Conservation (phyloP, 1,139 yeast species). For the Suhomyces maxii region DNA sequence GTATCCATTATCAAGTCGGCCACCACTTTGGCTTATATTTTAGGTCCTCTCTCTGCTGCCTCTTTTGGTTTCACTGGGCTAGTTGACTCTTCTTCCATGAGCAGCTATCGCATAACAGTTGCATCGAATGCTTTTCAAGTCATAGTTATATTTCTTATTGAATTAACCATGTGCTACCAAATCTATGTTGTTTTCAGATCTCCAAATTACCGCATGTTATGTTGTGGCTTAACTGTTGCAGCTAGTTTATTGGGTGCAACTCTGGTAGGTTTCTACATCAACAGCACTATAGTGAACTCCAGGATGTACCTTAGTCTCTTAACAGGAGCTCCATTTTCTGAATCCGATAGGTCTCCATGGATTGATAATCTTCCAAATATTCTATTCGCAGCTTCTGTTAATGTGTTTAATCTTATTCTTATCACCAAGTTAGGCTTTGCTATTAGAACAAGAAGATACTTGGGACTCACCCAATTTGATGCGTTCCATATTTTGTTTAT, state of each 20-base stretch:
- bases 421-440: constrained; percentile 65
- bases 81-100: constrained; percentile 19
- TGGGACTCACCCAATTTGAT: constrained; percentile 82
- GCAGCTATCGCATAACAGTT: constrained; percentile 34
- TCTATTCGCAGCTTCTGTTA: constrained; percentile 67
- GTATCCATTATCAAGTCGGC: constrained; percentile 58
- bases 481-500: constrained; percentile 76
- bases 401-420: constrained; percentile 59
- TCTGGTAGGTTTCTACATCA: constrained; percentile 56
- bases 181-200: constrained; percentile 64
- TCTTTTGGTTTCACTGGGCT: constrained; percentile 53
- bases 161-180: constrained; percentile 69
- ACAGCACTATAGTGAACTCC: constrained; percentile 20
- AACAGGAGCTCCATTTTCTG: not conserved
- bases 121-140: constrained; percentile 63
- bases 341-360: constrained; percentile 19
- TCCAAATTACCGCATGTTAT: constrained; percentile 43
- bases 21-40: constrained; percentile 53
- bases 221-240: constrained; percentile 39
- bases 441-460: constrained; percentile 63
- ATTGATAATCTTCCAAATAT: constrained; percentile 54
- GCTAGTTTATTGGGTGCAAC: constrained; percentile 47
- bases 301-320: constrained; percentile 16
- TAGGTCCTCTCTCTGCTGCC: constrained; percentile 52
- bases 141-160: constrained; percentile 58